These are phyloP conservation scores for Xenosphaeropsis pyriputrescens DNA, from an alignment of 2,329 filamentous ascomycete species.

Conservation along the genomic window DNA sequence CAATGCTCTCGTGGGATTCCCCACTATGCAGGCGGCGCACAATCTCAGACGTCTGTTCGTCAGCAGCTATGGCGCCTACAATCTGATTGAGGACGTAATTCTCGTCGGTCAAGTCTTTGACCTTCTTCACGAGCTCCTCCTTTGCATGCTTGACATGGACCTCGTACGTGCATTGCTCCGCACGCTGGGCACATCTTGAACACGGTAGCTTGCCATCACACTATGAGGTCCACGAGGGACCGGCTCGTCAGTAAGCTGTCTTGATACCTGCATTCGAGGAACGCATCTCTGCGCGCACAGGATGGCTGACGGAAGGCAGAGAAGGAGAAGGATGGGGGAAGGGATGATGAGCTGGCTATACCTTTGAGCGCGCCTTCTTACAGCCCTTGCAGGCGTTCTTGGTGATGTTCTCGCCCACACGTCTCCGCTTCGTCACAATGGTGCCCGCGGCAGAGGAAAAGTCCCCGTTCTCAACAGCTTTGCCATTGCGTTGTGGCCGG, in stretches of 20 bases:
- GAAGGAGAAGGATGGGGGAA: background rate
- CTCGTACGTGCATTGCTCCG: slow-evolving; percentile 16
- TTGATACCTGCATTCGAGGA: background rate
- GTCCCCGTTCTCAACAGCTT: slow-evolving; percentile 6
- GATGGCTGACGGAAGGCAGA: no score
- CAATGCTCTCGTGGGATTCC: slow-evolving; percentile 15
- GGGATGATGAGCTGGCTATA: slow-evolving; percentile 5
- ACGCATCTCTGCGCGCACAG: no score
- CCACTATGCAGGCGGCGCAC: slow-evolving; percentile 14
- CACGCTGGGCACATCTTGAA: slow-evolving; percentile 14
- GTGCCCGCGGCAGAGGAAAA: slow-evolving; percentile 4
- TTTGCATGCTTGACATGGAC: slow-evolving; percentile 20
- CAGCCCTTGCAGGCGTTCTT: slow-evolving; percentile 20
- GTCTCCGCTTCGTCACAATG: slow-evolving; percentile 10
- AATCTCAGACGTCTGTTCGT: slow-evolving; percentile 16
- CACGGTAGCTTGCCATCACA: slow-evolving; percentile 20
- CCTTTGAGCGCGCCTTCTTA: slow-evolving; percentile 21
- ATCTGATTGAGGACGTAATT: slow-evolving; percentile 16
- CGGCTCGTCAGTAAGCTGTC: background rate
- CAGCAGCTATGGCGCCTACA: slow-evolving; percentile 12
- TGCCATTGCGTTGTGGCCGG: slow-evolving; percentile 10
- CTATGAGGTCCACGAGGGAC: slow-evolving; percentile 5
- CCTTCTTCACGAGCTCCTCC: slow-evolving; percentile 17
- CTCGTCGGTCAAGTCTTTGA: slow-evolving; percentile 15
- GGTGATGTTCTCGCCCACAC: slow-evolving; percentile 18